Evolutionary conservation across 768 basidiomycete species (phyloP), one percentile per base, ranked within the genome.

Genomic region (Suillus placidus): DNA sequence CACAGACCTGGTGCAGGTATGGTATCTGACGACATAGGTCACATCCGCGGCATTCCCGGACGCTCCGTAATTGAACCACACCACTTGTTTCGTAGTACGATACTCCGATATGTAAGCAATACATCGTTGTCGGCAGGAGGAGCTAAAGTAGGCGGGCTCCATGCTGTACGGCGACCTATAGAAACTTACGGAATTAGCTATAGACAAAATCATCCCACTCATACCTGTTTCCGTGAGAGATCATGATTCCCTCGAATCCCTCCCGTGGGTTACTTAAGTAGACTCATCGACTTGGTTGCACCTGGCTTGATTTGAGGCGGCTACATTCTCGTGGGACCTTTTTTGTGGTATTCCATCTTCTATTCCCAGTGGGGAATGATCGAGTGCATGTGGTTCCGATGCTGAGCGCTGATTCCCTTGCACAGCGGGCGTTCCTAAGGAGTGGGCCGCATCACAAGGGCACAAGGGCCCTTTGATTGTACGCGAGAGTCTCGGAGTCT

Each of bases 161-260:
- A 54, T 32, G 18, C 52, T 32, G 54, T 55, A 2, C 54, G 54
- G 54, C 54, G 6, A 35, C 54, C 54, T 34, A 55, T n/a, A 34
- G 34, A 6, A 20, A 35, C 13, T 7, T 12, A 35, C 34, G 20
- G 16, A 32, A 55, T 55, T 6, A 55, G 32, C 16, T 10, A 34
- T 34, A 34, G 54, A 52, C 26, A 30, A 45, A 26, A 51, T 30
- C 14, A 23, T 26, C 26, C 16, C 30, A 55, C 54, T 20, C 54
- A 34, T 34, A 55, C 32, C 54, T 52, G 26, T 55, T 34, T 55
- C 18, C 54, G 54, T 34, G 56, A n/a, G 55, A 56, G 10, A 57
- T 37, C 14, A n/a, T 23, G 51, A 18, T 32, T 30, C 30, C 14
- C 7, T 26, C n/a, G 6, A 14, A 23, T 49, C 13, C 14, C 49